Conservation (phyloP, 78 protist species). For the Emiliania huxleyi region DNA sequence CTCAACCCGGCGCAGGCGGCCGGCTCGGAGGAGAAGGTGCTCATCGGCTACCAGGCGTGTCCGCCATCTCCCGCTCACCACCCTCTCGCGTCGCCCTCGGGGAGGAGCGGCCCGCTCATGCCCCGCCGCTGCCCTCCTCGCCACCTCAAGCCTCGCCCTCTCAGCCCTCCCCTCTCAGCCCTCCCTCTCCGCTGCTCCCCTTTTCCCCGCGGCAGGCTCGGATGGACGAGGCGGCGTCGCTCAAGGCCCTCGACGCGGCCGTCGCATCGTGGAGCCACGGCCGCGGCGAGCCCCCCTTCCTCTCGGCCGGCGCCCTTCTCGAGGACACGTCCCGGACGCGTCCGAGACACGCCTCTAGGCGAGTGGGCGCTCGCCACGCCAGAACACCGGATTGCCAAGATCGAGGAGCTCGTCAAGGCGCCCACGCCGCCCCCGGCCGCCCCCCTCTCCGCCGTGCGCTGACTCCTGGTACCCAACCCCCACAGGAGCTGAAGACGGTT, state of each 20-base stretch:
- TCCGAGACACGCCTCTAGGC: background rate
- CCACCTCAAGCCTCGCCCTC: background rate
- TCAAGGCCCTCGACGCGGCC: constrained; percentile 1
- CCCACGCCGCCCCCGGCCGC: too few relatives aligned
- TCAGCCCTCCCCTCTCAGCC: too few relatives aligned
- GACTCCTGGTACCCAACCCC: too few relatives aligned
- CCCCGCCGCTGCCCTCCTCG: background rate
- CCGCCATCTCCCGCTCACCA: too few relatives aligned
- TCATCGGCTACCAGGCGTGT: constrained; percentile 30
- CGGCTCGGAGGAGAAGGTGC: background rate
- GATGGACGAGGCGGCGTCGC: background rate
- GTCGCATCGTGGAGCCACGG: background rate
- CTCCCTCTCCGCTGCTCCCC: too few relatives aligned
- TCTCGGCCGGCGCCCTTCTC: background rate
- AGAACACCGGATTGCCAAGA: constrained; percentile 5
- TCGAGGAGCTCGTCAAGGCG: constrained; percentile 17
- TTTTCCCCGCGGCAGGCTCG: too few relatives aligned
- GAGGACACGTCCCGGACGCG: background rate
- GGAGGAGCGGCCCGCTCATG: too few relatives aligned
- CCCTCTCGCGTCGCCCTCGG: too few relatives aligned
- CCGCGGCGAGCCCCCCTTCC: too few relatives aligned
- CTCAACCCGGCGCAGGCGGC: background rate
- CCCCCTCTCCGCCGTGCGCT: too few relatives aligned
- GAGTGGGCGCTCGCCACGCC: constrained; percentile 4
- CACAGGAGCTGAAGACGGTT: background rate